Evolutionary conservation across 2,329 filamentous ascomycete genomes (phyloP), one percentile per base, ranked within the genome.

Genomic region (Aspergillus sclerotialis): DNA sequence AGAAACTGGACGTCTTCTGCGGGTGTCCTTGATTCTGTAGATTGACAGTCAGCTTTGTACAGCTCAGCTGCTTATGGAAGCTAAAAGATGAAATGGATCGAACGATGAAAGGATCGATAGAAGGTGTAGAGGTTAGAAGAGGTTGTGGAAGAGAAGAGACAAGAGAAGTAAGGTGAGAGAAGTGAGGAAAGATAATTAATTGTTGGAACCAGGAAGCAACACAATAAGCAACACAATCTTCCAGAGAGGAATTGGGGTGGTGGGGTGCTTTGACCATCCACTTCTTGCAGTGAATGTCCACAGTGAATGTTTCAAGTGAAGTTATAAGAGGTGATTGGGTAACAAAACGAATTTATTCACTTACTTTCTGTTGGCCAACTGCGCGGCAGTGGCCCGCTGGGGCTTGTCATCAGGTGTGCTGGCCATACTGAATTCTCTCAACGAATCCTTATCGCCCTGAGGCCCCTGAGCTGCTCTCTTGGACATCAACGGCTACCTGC

Each of bases 291-390:
- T 37, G 35, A 25, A 32, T 42, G 36, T 18, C 34, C 32, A 41
- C 30, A 10, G 19, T 23, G 19, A 23, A 23, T 23, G n/a, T n/a
- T n/a, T n/a, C n/a, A n/a, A n/a, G n/a, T n/a, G n/a, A n/a, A n/a
- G n/a, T n/a, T n/a, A n/a, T n/a, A n/a, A n/a, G n/a, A n/a, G n/a
- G n/a, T n/a, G n/a, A n/a, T n/a, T n/a, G n/a, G n/a, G n/a, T n/a
- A n/a, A n/a, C 19, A 23, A 41, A 46, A 38, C 26, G 40, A 35
- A 40, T 46, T 32, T 36, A 43, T 42, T 42, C 30, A 74, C 72
- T 66, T 61, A 75, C 72, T 68, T 75, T 60, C 72, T 66, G 39
- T 55, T 59, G 19, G 72, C 72, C 56, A 75, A 32, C 55, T 75
- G 72, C 25, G 72, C 70, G 25, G 72, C 71, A 17, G 70, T 75